A percentile compares a stretch with the other conserved stretches of the same genome.
phyloP scores from a whole-genome alignment of 495 filamentous ascomycete species.

The Podospora bellae-mahoneyi region DNA sequence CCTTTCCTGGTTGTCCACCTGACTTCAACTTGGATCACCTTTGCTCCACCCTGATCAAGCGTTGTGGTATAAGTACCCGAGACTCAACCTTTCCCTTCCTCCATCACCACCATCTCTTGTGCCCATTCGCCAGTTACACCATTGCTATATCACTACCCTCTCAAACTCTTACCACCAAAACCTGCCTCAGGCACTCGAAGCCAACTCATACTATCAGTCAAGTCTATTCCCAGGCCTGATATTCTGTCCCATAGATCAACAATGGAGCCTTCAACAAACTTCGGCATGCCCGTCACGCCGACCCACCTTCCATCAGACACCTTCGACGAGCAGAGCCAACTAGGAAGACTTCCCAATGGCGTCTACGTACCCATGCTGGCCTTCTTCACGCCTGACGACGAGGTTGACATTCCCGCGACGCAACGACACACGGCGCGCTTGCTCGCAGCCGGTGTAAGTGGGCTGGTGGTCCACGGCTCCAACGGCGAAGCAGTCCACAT shows the following conservation, averaged over 20 bases:
- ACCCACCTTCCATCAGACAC: neutral
- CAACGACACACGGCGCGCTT: slow-evolving; percentile 69
- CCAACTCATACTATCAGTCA: too few species aligned
- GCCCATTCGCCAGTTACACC: neutral
- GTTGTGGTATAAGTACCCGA: neutral
- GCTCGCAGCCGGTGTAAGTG: slow-evolving; percentile 64
- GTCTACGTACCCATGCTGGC: slow-evolving; percentile 69
- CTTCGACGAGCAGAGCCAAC: slow-evolving; percentile 3
- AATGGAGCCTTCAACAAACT: neutral
- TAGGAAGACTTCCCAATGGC: slow-evolving; percentile 41
- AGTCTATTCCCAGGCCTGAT: too few species aligned
- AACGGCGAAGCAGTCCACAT: slow-evolving; percentile 88
- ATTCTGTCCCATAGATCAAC: neutral
- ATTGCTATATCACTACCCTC: too few species aligned
- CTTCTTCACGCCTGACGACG: slow-evolving; percentile 58
- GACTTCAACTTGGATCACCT: neutral
- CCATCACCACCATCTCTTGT: neutral
- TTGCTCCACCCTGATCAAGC: neutral
- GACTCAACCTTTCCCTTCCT: neutral
- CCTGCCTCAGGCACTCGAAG: too few species aligned
- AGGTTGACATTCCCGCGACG: slow-evolving; percentile 65
- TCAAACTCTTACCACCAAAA: too few species aligned
- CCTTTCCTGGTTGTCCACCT: neutral
- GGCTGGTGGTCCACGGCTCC: slow-evolving; percentile 76
- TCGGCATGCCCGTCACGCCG: slow-evolving; percentile 5